A percentile compares a stretch with the other conserved stretches of the same genome.
These are phyloP conservation scores for Phtheirospermum japonicum DNA, from an alignment of 257 asterid genomes.

Conservation along the genomic window DNA sequence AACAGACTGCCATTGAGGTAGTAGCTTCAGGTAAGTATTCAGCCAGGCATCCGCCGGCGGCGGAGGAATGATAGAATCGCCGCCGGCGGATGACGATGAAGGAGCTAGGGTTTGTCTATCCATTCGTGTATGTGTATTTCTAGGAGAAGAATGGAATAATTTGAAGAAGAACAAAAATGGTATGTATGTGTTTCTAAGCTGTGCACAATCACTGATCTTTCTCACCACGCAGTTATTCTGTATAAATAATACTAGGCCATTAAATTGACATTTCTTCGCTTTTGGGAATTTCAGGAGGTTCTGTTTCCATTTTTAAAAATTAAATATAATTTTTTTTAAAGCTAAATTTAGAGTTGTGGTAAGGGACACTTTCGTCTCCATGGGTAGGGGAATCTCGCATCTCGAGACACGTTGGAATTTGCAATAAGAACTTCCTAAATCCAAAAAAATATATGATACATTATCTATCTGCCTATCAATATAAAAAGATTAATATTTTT, in stretches of 20 bases:
- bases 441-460: too few relatives aligned
- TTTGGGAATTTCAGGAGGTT: too few relatives aligned
- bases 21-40: constrained; percentile 43
- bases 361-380: too few relatives aligned
- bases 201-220: constrained; percentile 29
- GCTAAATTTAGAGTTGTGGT: too few relatives aligned
- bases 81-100: constrained; percentile 45
- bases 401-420: constrained; percentile 3
- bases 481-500: too few relatives aligned
- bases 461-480: too few relatives aligned
- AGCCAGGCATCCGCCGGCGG: constrained; percentile 82
- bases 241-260: neutral
- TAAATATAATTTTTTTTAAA: too few relatives aligned
- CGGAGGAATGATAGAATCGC: constrained; percentile 36
- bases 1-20: constrained; percentile 64
- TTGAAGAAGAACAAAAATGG: neutral
- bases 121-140: constrained; percentile 31
- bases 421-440: too few relatives aligned
- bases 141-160: constrained; percentile 1
- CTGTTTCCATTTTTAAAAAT: too few relatives aligned
- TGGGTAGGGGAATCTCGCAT: neutral
- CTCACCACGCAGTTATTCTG: constrained; percentile 34
- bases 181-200: constrained; percentile 31
- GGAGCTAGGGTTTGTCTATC: constrained; percentile 81
- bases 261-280: neutral